Base-by-base conservation (phyloP, 768 basidiomycete species). In the Mycena floridula region DNA sequence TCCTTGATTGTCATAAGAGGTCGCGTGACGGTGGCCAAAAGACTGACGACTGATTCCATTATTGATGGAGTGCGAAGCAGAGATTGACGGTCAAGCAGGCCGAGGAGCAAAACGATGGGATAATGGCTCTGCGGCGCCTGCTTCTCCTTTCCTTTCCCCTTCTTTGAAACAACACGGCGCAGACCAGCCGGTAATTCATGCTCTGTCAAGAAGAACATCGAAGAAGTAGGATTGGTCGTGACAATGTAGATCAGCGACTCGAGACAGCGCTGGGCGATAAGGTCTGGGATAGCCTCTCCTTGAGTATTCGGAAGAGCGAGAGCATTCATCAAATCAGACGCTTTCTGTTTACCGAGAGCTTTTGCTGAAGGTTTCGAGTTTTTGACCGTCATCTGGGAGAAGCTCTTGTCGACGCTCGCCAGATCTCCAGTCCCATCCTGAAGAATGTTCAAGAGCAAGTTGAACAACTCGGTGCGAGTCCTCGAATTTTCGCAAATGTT, bases 111-210 rank as follows among this genome's bases (percentile, higher is more conserved):
- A 42, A 95, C 91, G 44, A 99, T 82, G 5, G 95, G 95, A 60
- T 86, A 96, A 53, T 94, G 86, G 0, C 84, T 84, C 55, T 88
- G 86, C 0, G 85, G 71, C 3, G 69, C 67, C 53, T 83, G 85
- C 56, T 87, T 91, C 59, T 97, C 94, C 62, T 96, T 97, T 18
- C 91, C 94, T 64, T 96, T 97, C 7, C 92, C 93, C 63, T 96
- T 96, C 64, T 86, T 89, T 16, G 77, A 77, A 6, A 73, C 64
- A 11, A 71, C 62, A 52, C 81, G 78, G 50, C 81, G 80, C 13
- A 94, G 73, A 37, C 86, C 85, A n/a, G 73, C 74, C 5, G 87
- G 84, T 25, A 92, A 70, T 52, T 99, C 96, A 52, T 97, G 92
- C 62, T 99, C 96, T 1, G 84, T 89, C 48, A 99, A 73, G 80